Percentiles rank a stretch among this genome's conserved stretches.
phyloP scores from a whole-genome alignment of 257 asterid genomes.

The Nicotiana tomentosiformis region DNA sequence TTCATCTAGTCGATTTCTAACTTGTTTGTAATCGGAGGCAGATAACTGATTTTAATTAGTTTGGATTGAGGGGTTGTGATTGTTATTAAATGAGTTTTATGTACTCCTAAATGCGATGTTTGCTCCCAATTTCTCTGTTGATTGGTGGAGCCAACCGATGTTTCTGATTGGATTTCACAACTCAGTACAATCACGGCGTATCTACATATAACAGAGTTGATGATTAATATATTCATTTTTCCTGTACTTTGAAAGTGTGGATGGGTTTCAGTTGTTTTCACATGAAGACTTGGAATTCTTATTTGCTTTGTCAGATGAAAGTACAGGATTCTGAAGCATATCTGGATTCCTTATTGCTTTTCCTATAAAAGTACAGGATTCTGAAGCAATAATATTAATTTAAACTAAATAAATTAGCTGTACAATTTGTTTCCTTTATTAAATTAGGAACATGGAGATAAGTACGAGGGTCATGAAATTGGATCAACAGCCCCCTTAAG shows the following conservation, averaged over 20 bases:
- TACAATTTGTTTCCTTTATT: neutral
- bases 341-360: neutral
- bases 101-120: neutral
- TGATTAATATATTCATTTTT: neutral
- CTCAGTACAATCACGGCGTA: neutral
- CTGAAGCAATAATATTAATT: neutral
- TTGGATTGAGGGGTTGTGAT: neutral
- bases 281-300: neutral
- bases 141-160: neutral
- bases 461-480: neutral
- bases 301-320: neutral
- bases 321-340: neutral
- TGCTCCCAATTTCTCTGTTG: neutral
- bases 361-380: neutral
- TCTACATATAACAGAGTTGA: neutral
- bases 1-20: no score
- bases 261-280: neutral
- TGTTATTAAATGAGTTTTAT: neutral
- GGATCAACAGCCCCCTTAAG: neutral
- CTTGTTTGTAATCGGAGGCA: no score
- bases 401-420: neutral
- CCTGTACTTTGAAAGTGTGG: neutral
- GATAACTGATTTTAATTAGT: no score
- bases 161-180: neutral
- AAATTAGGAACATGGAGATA: neutral